Evolutionary conservation across 2,329 filamentous ascomycete genomes (phyloP).

Genomic region (Neopestalotiopsis clavispora): DNA sequence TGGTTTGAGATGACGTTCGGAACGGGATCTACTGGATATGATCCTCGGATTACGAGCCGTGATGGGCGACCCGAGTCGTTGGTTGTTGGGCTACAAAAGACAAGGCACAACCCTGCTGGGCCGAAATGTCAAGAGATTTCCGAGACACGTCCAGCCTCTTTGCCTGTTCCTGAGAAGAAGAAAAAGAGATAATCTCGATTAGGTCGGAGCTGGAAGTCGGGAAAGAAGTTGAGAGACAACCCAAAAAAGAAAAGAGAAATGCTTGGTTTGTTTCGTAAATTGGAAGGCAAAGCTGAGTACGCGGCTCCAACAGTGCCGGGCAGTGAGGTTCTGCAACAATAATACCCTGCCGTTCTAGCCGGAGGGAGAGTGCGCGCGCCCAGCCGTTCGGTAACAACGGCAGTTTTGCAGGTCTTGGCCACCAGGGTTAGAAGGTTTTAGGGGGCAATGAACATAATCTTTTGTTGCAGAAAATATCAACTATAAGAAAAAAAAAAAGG

Average conservation of each 20-base stretch:
- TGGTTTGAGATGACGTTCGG: background rate
- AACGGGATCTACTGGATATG: background rate
- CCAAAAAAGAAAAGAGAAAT: background rate
- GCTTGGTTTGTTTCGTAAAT: background rate
- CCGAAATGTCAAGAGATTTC: background rate
- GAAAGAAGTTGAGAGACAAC: background rate
- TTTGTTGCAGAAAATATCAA: background rate
- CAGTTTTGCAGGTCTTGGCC: background rate
- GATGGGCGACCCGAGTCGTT: background rate
- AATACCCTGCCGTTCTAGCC: background rate
- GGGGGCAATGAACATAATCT: background rate
- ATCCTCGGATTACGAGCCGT: background rate
- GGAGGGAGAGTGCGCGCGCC: background rate
- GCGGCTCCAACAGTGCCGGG: background rate
- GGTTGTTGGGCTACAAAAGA: background rate
- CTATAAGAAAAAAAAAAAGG: background rate
- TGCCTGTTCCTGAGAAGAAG: background rate
- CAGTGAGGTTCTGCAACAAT: background rate
- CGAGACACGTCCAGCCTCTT: background rate
- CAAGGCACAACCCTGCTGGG: background rate
- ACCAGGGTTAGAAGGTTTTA: background rate
- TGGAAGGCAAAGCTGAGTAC: background rate
- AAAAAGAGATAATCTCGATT: background rate
- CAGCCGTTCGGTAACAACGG: constrained; percentile 1
- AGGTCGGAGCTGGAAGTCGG: background rate